phyloP scores from a whole-genome alignment of 495 filamentous ascomycete species.

The Penicillium ucsense region DNA sequence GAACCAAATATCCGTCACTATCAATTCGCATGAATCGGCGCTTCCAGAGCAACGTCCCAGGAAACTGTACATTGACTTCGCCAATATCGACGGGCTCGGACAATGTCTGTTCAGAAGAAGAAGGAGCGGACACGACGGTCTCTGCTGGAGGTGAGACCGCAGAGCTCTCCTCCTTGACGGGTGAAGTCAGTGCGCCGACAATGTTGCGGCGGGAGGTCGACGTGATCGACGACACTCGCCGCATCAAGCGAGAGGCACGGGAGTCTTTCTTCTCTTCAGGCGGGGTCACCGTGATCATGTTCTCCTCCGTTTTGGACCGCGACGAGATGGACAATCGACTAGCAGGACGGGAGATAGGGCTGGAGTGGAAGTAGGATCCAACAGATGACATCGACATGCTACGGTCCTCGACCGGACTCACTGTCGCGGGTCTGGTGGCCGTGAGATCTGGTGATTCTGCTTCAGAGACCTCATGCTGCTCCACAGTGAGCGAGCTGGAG shows the following conservation, averaged over 20 bases:
- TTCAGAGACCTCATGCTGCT: conserved; percentile 53
- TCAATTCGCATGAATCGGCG: conserved; percentile 73
- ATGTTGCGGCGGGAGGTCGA: conserved; percentile 52
- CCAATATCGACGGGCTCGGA: conserved; percentile 54
- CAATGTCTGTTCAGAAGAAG: conserved; percentile 15
- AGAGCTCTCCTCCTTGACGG: conserved; percentile 53
- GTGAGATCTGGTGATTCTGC: conserved; percentile 4
- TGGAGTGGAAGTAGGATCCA: conserved; percentile 16
- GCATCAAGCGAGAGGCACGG: conserved; percentile 64
- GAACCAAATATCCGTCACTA: conserved; percentile 62
- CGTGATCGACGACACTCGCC: conserved; percentile 66
- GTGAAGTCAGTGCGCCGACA: conserved; percentile 42
- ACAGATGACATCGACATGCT: conserved; percentile 29
- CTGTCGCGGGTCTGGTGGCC: conserved; percentile 6
- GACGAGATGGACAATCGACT: conserved; percentile 33
- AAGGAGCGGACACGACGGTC: conserved; percentile 20
- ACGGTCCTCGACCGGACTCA: conserved; percentile 12
- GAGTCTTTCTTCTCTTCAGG: conserved; percentile 58
- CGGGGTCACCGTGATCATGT: conserved; percentile 28
- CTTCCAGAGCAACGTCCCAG: conserved; percentile 88
- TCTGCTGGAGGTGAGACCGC: conserved; percentile 25
- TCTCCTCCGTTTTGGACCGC: conserved; percentile 25
- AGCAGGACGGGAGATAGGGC: conserved; percentile 21
- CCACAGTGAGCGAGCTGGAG: conserved; percentile 61
- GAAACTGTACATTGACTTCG: conserved; percentile 89